Base-by-base conservation (phyloP, 2,329 filamentous ascomycete species). In the Pseudogymnoascus sp. region DNA sequence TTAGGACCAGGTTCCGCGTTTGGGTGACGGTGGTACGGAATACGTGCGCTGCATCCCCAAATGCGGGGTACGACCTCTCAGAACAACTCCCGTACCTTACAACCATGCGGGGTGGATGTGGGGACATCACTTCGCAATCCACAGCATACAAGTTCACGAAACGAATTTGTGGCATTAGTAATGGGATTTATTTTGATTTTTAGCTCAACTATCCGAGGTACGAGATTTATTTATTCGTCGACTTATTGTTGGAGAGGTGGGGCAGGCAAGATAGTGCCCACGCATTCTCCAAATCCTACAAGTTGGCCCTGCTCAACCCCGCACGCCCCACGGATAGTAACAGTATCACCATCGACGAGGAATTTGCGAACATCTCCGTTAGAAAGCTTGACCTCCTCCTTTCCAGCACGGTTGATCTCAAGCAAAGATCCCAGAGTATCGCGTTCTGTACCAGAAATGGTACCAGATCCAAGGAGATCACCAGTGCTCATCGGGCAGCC, bases 201-300 rank as follows among this genome's bases (percentile, higher is more conserved):
- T 55, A 21, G 5, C 48, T 15, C 48, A 55, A 21, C 29, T 55
- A 21, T 55, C 33, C 48, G n/a, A 35, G 48, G 29, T 33, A 33
- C 48, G 29, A 31, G 27, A 13, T 35, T 2, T 21, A 55, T 33
- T 17, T 59, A 59, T 15, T 59, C 7, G 33, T 4, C 12, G 13
- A 39, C 9, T 39, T 59, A 59, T 41, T 59, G 58, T 27, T 38
- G 35, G 35, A 59, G 38, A 27, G 58, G 35, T 39, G 58, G 60
- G 44, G 62, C 60, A 25, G 62, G 38, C 9, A 68, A 59, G 58
- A 92, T 87, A 38, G 73, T 83, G 12, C 88, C 89, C 17, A 78
- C 77, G 66, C 88, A 90, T 66, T 91, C 84, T 2, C 90, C 90
- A 73, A 93, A 93, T 0, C 90, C 90, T 27, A 94, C 86, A 60